phyloP scores from a whole-genome alignment of 768 basidiomycete genomes.

The Termitomyces sp. region DNA sequence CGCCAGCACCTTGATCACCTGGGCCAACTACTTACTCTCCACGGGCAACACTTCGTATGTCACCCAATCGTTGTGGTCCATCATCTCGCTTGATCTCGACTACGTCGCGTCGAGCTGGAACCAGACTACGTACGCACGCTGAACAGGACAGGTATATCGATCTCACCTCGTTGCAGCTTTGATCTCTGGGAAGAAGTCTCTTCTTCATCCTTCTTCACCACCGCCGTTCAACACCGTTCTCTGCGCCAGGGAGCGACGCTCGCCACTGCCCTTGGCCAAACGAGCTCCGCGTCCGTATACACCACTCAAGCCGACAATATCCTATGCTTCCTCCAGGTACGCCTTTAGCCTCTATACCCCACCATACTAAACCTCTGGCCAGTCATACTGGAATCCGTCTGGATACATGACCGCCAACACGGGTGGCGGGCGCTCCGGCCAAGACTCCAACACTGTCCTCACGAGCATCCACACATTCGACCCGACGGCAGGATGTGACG shows the following conservation, averaged over 20 bases:
- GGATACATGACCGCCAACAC: conserved; percentile 75
- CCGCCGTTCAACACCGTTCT: conserved; percentile 74
- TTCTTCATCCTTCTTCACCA: conserved; percentile 80
- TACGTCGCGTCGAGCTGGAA: conserved; percentile 73
- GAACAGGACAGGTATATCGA: background rate
- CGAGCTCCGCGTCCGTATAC: conserved; percentile 42
- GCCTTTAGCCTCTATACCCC: background rate
- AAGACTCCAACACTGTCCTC: conserved; percentile 71
- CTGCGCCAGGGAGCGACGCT: conserved; percentile 66
- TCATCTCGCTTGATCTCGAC: conserved; percentile 71
- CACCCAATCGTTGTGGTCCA: conserved; percentile 58
- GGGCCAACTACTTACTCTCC: conserved; percentile 57
- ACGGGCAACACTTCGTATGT: conserved; percentile 45
- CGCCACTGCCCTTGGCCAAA: conserved; percentile 56
- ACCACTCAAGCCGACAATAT: conserved; percentile 56
- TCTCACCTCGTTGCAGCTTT: conserved; percentile 43
- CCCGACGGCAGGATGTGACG: conserved; percentile 66
- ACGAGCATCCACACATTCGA: conserved; percentile 79
- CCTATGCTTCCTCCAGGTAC: conserved; percentile 76
- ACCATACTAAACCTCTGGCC: background rate
- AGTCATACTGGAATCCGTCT: conserved; percentile 74
- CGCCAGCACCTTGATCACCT: conserved; percentile 62
- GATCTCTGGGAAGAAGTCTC: conserved; percentile 76
- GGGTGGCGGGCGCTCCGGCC: conserved; percentile 71
- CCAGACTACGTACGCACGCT: conserved; percentile 40